These are phyloP conservation scores for Henckelia pumila DNA, from an alignment of 257 asterid species.

Conservation along the genomic window DNA sequence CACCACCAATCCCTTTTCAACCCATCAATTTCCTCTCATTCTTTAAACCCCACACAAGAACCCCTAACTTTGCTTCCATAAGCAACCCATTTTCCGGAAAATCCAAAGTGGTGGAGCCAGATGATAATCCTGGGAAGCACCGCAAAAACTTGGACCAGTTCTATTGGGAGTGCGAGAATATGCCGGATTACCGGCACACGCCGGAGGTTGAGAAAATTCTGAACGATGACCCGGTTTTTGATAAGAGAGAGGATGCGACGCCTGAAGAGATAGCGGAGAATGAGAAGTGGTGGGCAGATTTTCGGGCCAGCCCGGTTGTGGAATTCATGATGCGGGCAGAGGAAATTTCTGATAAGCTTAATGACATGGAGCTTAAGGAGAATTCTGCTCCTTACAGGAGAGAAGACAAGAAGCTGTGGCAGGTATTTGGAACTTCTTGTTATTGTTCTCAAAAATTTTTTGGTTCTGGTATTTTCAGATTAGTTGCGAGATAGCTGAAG, in stretches of 20 bases:
- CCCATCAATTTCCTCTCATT: slow-evolving; percentile 44
- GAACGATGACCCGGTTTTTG: slow-evolving; percentile 61
- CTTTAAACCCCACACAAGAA: slow-evolving; percentile 44
- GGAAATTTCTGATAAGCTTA: slow-evolving; percentile 72
- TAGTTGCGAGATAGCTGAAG: not conserved
- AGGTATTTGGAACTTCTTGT: slow-evolving; percentile 38
- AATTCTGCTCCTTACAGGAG: slow-evolving; percentile 61
- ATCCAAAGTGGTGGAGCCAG: slow-evolving; percentile 31
- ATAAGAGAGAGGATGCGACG: slow-evolving; percentile 74
- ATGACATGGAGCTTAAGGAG: slow-evolving; percentile 67
- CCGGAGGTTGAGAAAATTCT: slow-evolving; percentile 76
- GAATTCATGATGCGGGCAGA: slow-evolving; percentile 75
- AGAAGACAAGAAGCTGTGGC: slow-evolving; percentile 81
- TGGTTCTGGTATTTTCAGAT: not conserved
- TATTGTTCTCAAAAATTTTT: not conserved
- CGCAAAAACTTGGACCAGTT: slow-evolving; percentile 66
- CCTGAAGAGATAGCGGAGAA: slow-evolving; percentile 80
- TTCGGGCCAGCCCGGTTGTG: slow-evolving; percentile 65
- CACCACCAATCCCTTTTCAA: slow-evolving; percentile 49
- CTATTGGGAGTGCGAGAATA: slow-evolving; percentile 84
- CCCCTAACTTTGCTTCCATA: slow-evolving; percentile 71
- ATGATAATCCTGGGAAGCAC: slow-evolving; percentile 56
- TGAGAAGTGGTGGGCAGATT: slow-evolving; percentile 70
- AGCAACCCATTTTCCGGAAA: slow-evolving; percentile 55
- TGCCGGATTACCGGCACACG: slow-evolving; percentile 68